Conservation (phyloP, 2,329 filamentous ascomycete species). For the Tolypocladium ovalisporum region DNA sequence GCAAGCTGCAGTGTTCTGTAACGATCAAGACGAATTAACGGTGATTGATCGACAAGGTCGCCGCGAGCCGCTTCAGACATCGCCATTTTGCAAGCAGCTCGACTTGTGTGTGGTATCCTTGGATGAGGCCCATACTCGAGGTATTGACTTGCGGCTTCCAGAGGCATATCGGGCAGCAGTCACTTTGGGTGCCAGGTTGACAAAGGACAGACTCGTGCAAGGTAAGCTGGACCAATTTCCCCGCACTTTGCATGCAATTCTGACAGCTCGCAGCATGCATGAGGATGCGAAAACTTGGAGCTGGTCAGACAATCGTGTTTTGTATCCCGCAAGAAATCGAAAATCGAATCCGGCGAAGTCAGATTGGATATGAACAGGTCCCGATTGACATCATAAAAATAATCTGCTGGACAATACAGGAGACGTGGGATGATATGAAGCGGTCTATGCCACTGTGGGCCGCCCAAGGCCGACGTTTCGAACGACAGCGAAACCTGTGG, state of each 20-base stretch:
- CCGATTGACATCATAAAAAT: conserved; percentile 34
- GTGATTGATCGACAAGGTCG: conserved; percentile 37
- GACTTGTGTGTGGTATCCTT: conserved; percentile 54
- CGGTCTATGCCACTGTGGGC: conserved; percentile 49
- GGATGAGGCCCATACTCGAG: conserved; percentile 59
- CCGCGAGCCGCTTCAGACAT: conserved; percentile 40
- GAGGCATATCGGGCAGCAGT: conserved; percentile 48
- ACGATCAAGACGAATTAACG: conserved; percentile 38
- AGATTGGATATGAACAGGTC: conserved; percentile 20
- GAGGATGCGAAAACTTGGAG: conserved; percentile 54
- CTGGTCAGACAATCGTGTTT: conserved; percentile 53
- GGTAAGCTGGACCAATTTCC: conserved; percentile 28
- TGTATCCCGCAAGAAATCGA: conserved; percentile 48
- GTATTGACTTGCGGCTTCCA: conserved; percentile 55
- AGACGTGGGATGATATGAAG: conserved; percentile 41
- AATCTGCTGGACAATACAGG: conserved; percentile 45
- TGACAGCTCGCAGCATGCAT: conserved; percentile 42
- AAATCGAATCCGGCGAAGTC: conserved; percentile 30
- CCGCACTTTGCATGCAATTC: background rate
- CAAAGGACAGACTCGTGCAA: conserved; percentile 59
- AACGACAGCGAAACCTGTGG: conserved; percentile 29
- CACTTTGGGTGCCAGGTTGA: conserved; percentile 51
- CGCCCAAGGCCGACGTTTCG: conserved; percentile 42
- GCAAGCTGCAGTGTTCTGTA: conserved; percentile 40
- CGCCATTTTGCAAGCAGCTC: conserved; percentile 44